Evolutionary conservation across 2,329 filamentous ascomycete species (phyloP).

Genomic region (Hypoxylon sp.): DNA sequence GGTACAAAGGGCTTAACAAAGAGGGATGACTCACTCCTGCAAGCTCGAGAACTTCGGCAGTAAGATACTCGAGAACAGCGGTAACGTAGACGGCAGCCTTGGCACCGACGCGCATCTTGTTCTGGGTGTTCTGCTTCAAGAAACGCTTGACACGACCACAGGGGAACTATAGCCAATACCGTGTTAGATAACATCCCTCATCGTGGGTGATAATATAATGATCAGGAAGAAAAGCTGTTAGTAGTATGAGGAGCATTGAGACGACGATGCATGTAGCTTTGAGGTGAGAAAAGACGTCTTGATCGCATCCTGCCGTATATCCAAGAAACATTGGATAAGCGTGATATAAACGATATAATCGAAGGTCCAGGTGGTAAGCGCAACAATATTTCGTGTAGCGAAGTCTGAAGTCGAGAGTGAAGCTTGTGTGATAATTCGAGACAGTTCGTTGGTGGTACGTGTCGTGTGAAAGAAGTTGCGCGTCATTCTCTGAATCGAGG

Average conservation of each 20-base stretch:
- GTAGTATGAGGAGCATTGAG: not conserved
- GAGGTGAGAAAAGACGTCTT: not conserved
- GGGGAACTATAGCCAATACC: slow-evolving; percentile 78
- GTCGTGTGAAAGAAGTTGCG: slow-evolving; percentile 35
- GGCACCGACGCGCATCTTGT: slow-evolving; percentile 99
- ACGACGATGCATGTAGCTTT: not conserved
- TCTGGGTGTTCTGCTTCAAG: slow-evolving; percentile 98
- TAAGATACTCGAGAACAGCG: slow-evolving; percentile 97
- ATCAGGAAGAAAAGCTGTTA: not conserved
- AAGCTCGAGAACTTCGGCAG: slow-evolving; percentile 96
- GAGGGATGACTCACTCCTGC: slow-evolving; percentile 77
- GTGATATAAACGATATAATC: not conserved
- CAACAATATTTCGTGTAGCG: slow-evolving; percentile 2
- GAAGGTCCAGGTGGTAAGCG: not conserved
- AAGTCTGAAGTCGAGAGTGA: not conserved
- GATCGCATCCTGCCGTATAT: slow-evolving; percentile 19
- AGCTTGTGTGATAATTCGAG: slow-evolving; percentile 8
- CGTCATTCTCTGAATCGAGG: slow-evolving; percentile 43
- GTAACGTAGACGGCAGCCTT: slow-evolving; percentile 99
- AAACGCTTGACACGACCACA: slow-evolving; percentile 99
- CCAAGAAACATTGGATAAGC: slow-evolving; percentile 1
- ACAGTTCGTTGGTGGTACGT: slow-evolving; percentile 9
- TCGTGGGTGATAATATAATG: not conserved
- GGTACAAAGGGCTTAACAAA: slow-evolving; percentile 28
- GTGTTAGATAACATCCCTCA: slow-evolving; percentile 39